Evolutionary conservation across 1,139 yeast species (phyloP).

Genomic region (Lodderomyces parapsilosis): DNA sequence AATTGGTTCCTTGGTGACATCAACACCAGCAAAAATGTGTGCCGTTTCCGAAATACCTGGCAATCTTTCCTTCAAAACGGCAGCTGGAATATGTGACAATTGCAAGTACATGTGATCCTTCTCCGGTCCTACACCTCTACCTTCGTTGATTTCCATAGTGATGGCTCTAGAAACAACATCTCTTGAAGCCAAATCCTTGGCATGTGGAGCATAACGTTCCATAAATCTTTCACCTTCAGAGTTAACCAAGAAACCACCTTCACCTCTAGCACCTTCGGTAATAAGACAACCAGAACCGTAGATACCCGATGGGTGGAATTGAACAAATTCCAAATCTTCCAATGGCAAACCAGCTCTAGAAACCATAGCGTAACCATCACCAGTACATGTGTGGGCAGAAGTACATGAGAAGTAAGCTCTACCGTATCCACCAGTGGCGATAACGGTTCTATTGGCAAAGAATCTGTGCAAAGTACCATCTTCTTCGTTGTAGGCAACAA

Average conservation of each 20-base stretch:
- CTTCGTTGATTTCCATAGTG: constrained; percentile 97
- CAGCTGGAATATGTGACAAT: constrained; percentile 89
- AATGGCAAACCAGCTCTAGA: constrained; percentile 97
- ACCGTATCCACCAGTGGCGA: constrained; percentile 99
- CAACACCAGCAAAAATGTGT: constrained; percentile 97
- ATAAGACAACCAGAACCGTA: constrained; percentile 98
- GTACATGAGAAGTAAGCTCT: constrained; percentile 99
- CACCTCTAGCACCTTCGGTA: constrained; percentile 99
- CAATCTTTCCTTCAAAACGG: constrained; percentile 89
- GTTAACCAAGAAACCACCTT: constrained; percentile 96
- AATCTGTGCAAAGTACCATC: constrained; percentile 98
- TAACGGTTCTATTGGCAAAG: constrained; percentile 92
- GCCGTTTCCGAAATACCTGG: constrained; percentile 99
- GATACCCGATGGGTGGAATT: constrained; percentile 99
- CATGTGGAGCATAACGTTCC: constrained; percentile 99
- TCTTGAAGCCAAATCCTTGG: constrained; percentile 97
- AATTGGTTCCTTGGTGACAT: constrained; percentile 98
- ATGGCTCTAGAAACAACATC: constrained; percentile 98
- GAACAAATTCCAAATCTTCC: constrained; percentile 96
- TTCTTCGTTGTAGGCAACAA: constrained; percentile 96
- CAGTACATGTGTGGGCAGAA: constrained; percentile 99
- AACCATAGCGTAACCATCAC: constrained; percentile 99
- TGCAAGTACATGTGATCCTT: constrained; percentile 96
- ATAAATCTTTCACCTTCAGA: constrained; percentile 98
- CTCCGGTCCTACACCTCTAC: constrained; percentile 97